Evolutionary conservation across 805 yeast species (phyloP).

Genomic region (Clavispora carvajalis): DNA sequence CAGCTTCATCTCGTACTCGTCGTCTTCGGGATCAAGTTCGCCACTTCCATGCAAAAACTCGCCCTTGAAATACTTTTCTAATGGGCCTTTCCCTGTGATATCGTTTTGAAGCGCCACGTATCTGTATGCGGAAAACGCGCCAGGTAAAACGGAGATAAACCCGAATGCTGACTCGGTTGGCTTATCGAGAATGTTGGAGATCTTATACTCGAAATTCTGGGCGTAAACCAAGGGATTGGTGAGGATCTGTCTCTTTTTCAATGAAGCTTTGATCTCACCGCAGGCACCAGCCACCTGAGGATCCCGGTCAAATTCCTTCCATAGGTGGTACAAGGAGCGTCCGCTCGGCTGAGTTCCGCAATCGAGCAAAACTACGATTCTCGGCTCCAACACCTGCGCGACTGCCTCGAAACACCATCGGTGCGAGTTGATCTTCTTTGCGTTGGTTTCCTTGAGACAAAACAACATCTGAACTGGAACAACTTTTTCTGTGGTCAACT

Average conservation of each 20-base stretch:
- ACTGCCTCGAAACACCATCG: constrained; percentile 68
- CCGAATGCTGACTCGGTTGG: constrained; percentile 64
- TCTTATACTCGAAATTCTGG: constrained; percentile 63
- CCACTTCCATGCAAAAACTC: constrained; percentile 54
- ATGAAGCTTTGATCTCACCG: constrained; percentile 63
- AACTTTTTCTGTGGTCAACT: constrained; percentile 46
- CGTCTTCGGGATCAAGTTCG: constrained; percentile 55
- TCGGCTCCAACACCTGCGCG: constrained; percentile 53
- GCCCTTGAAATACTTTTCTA: constrained; percentile 64
- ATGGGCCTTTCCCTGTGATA: constrained; percentile 49
- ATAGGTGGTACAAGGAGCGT: constrained; percentile 50
- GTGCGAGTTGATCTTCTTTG: constrained; percentile 63
- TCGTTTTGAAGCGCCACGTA: constrained; percentile 55
- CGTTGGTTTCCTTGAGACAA: constrained; percentile 57
- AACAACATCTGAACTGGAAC: constrained; percentile 61
- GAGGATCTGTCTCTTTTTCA: constrained; percentile 42
- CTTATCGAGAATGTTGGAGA: constrained; percentile 62
- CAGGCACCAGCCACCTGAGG: constrained; percentile 64
- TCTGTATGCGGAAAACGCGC: constrained; percentile 65
- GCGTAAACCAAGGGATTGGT: constrained; percentile 60
- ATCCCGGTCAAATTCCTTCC: constrained; percentile 60
- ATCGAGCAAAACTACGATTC: constrained; percentile 51
- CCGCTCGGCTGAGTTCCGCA: constrained; percentile 63
- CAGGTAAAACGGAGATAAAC: constrained; percentile 60
- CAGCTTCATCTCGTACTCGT: constrained; percentile 37